A percentile compares a stretch with the other conserved stretches of the same genome.
Conservation (phyloP, 441 rosid genomes). For the Populus hybrid region DNA sequence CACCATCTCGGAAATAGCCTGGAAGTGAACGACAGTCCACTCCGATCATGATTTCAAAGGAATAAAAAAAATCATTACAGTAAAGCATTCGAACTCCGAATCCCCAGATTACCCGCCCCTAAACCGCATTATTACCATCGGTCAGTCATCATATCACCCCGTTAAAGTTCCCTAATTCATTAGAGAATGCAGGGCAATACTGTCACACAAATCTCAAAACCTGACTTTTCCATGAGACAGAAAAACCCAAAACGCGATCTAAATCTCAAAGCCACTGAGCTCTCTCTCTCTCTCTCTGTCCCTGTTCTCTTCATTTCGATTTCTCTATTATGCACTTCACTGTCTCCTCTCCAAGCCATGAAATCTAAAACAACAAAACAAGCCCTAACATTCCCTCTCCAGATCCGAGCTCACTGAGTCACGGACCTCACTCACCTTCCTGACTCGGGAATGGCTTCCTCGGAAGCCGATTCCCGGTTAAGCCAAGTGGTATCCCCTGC, state of each 20-base stretch:
- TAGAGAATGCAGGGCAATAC: neutral
- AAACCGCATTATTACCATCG: neutral
- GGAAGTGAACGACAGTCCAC: no score
- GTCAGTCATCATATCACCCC: neutral
- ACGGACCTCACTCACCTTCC: constrained; percentile 22
- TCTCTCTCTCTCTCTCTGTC: neutral
- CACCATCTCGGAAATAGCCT: no score
- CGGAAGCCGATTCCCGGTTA: constrained; percentile 99
- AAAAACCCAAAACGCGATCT: neutral
- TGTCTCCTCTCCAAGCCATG: constrained; percentile 19
- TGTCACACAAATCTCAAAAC: neutral
- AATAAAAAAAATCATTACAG: no score
- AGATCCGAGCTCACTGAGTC: constrained; percentile 27
- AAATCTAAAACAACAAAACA: neutral
- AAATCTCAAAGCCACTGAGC: neutral
- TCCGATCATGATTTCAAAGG: no score
- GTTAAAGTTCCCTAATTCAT: neutral
- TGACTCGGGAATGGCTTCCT: constrained; percentile 95
- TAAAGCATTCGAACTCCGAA: no score
- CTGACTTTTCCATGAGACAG: neutral
- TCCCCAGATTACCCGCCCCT: no score
- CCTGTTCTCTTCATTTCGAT: no score
- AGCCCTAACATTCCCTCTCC: constrained; percentile 7
- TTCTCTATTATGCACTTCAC: no score
- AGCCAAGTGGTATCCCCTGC: constrained; percentile 72